phyloP scores from a whole-genome alignment of 805 yeast genomes.

The Ogataea angusta region DNA sequence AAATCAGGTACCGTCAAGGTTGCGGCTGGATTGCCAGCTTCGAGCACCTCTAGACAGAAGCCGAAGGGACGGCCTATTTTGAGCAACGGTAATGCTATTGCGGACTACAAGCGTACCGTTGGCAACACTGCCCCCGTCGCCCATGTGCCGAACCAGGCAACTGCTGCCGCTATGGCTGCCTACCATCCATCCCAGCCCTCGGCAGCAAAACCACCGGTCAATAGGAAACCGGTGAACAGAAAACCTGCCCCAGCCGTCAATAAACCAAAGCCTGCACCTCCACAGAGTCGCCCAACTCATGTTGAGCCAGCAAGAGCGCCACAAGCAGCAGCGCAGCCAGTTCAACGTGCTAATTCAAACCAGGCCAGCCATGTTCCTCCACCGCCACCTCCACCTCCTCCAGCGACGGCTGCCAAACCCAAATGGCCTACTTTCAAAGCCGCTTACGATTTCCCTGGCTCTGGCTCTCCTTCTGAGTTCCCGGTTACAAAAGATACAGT shows the following conservation, averaged over 20 bases:
- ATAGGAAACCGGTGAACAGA: slow-evolving; percentile 29
- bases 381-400: slow-evolving; percentile 76
- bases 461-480: slow-evolving; percentile 76
- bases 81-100: slow-evolving; percentile 25
- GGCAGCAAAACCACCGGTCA: slow-evolving; percentile 28
- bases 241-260: slow-evolving; percentile 22
- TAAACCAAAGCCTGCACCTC: slow-evolving; percentile 25
- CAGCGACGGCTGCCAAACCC: slow-evolving; percentile 59
- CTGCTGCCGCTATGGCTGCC: slow-evolving; percentile 38
- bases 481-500: slow-evolving; percentile 76
- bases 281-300: slow-evolving; percentile 17
- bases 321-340: background rate
- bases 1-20: slow-evolving; percentile 87
- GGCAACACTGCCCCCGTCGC: slow-evolving; percentile 13
- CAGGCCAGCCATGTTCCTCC: slow-evolving; percentile 12
- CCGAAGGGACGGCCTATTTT: slow-evolving; percentile 55
- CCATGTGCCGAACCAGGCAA: slow-evolving; percentile 29
- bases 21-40: slow-evolving; percentile 72
- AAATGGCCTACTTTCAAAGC: slow-evolving; percentile 79
- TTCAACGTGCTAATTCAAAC: slow-evolving; percentile 8
- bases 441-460: slow-evolving; percentile 83
- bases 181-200: slow-evolving; percentile 31
- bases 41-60: slow-evolving; percentile 64
- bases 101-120: slow-evolving; percentile 24
- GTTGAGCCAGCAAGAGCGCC: background rate